Percentiles rank a stretch among this genome's conserved stretches.
Evolutionary conservation across 805 yeast species (phyloP).

Genomic region (Pichia phayaonensis): DNA sequence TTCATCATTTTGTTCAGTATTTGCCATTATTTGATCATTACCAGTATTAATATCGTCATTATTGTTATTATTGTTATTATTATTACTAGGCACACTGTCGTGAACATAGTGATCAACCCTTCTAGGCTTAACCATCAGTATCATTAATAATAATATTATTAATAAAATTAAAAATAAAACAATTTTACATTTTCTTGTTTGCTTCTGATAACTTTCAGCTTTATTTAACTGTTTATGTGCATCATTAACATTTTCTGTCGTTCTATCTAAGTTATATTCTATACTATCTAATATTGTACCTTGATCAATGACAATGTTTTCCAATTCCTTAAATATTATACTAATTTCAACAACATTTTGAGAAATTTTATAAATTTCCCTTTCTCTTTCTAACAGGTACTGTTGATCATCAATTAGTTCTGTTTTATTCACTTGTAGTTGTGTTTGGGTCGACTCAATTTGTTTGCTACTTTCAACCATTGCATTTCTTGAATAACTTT

Average conservation of each 20-base stretch:
- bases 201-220: constrained; percentile 76
- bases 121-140: constrained; percentile 61
- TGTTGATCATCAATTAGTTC: constrained; percentile 66
- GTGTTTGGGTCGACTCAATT: constrained; percentile 31
- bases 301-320: constrained; percentile 86
- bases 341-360: constrained; percentile 91
- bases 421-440: constrained; percentile 32
- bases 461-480: constrained; percentile 37
- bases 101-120: constrained; percentile 25
- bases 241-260: constrained; percentile 65
- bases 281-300: constrained; percentile 91
- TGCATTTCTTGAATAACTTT: constrained; percentile 46
- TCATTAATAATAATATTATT: constrained; percentile 61
- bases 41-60: background rate
- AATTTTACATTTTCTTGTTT: constrained; percentile 85
- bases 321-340: constrained; percentile 89
- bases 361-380: constrained; percentile 84
- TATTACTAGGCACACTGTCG: constrained; percentile 7
- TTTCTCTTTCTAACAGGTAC: constrained; percentile 65
- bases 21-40: background rate
- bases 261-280: constrained; percentile 80
- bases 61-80: background rate
- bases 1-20: background rate
- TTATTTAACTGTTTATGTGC: constrained; percentile 72
- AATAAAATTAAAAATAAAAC: constrained; percentile 66